Evolutionary conservation across 192 early-diverging fungal species (phyloP), one percentile per base, ranked within the genome.

Genomic region (Umbelopsis sp.): DNA sequence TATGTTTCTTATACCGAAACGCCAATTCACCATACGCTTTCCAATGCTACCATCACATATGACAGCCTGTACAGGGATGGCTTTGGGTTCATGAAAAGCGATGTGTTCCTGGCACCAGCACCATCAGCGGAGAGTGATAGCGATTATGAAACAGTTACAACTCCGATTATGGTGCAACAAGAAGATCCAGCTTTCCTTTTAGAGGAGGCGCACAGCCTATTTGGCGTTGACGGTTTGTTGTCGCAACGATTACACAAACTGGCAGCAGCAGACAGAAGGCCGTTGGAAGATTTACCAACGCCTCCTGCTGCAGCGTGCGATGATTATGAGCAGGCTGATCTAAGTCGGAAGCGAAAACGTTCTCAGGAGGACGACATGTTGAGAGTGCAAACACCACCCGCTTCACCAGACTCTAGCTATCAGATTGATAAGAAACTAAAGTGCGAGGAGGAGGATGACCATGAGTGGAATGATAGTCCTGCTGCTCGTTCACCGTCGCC

Each of bases 11-110:
- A 50, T 41, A 68, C 22, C 50, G 66, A 30, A 44, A 35, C 41
- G 46, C 72, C 78, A 48, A 79, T 79, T 41, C 78, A 79, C 45
- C 78, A 79, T 20, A 79, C 78, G 1, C 71, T 79, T 8, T 74
- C 74, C 23, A 79, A 79, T 51, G 72, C 72, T 12, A 79, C 78
- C 1, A 79, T 79, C 49, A 72, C 58, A 2, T 79, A 73, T 72
- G 78, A 79, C 49, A 72, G 52, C 12, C 22, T 52, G 67, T 47
- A 49, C 45, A 69, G 27, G 16, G 55, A 61, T 12, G 55, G 27
- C 12, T 16, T 35, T 61, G 55, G 25, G 0, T 61, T 61, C 35
- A 30, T 61, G 27, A 61, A 61, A 35, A 25, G 55, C 33, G 55
- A 61, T n/a, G 55, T 61, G 55, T 61, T 61, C 55, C 55, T 61